phyloP scores from a whole-genome alignment of 2,329 filamentous ascomycete species.

The Pleurostoma richardsiae region DNA sequence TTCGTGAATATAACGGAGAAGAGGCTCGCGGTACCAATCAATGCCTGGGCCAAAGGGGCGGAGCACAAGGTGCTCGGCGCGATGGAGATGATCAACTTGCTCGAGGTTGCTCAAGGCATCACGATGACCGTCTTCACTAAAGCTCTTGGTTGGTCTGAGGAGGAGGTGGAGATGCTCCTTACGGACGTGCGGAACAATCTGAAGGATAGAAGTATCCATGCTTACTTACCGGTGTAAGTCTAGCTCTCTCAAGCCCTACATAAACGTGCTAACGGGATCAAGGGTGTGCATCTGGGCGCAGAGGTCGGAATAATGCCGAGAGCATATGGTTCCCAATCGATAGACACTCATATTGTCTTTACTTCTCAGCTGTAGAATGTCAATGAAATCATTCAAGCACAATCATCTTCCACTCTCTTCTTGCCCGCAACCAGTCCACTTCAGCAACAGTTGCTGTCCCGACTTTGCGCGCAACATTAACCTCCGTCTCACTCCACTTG shows the following conservation, averaged over 20 bases:
- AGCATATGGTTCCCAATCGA: too few relatives aligned
- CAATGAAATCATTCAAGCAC: too few relatives aligned
- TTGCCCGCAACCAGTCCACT: too few relatives aligned
- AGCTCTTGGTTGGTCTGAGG: neutral
- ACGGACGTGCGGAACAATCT: constrained; percentile 4
- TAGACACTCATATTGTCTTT: too few relatives aligned
- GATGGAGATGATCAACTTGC: neutral
- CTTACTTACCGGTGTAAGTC: constrained; percentile 6
- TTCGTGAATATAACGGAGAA: constrained; percentile 25
- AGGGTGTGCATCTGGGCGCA: too few relatives aligned
- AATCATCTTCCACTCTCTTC: too few relatives aligned
- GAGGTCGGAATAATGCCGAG: too few relatives aligned
- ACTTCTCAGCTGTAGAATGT: too few relatives aligned
- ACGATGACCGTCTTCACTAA: constrained; percentile 4
- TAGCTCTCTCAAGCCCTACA: neutral
- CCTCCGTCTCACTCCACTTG: too few relatives aligned
- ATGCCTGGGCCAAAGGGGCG: constrained; percentile 24
- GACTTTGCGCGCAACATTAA: too few relatives aligned
- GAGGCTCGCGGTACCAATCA: constrained; percentile 22
- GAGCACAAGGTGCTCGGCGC: constrained; percentile 22
- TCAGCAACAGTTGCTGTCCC: too few relatives aligned
- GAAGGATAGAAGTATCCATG: constrained; percentile 4
- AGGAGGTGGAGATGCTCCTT: constrained; percentile 6
- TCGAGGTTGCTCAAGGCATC: neutral
- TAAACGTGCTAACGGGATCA: too few relatives aligned